Evolutionary conservation across 2,329 filamentous ascomycete species (phyloP).

Genomic region (Dothistroma septosporum): DNA sequence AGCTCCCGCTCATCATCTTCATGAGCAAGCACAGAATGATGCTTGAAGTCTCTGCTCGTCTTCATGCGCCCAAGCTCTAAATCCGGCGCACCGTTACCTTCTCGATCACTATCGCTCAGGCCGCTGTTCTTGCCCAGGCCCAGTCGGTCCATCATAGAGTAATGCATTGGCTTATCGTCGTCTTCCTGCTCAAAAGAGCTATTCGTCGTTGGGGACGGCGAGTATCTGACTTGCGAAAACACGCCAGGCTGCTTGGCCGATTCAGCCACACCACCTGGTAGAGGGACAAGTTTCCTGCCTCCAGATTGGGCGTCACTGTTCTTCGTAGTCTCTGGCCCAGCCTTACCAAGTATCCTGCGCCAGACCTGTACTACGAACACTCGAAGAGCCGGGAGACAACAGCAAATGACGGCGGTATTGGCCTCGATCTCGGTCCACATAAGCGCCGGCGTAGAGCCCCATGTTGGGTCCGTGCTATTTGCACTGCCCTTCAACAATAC

Average conservation of each 20-base stretch:
- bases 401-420: conserved; percentile 26
- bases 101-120: background rate
- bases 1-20: background rate
- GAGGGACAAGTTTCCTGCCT: background rate
- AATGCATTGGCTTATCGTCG: background rate
- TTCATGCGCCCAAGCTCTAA: background rate
- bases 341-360: conserved; percentile 1
- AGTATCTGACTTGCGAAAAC: background rate
- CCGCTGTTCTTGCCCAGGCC: background rate
- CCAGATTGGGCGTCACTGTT: background rate
- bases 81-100: background rate
- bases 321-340: conserved; percentile 1
- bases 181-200: background rate
- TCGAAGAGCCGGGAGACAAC: conserved; percentile 26
- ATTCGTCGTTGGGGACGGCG: background rate
- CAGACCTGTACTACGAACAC: conserved; percentile 7
- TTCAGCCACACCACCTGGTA: no score
- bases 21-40: background rate
- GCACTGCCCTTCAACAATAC: conserved; percentile 21
- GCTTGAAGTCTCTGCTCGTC: background rate
- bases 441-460: conserved; percentile 23
- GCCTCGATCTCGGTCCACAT: conserved; percentile 30
- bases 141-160: background rate
- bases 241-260: background rate
- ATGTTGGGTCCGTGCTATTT: conserved; percentile 23